phyloP scores from a whole-genome alignment of 2,329 filamentous ascomycete genomes.

The Botrytis paeoniae region DNA sequence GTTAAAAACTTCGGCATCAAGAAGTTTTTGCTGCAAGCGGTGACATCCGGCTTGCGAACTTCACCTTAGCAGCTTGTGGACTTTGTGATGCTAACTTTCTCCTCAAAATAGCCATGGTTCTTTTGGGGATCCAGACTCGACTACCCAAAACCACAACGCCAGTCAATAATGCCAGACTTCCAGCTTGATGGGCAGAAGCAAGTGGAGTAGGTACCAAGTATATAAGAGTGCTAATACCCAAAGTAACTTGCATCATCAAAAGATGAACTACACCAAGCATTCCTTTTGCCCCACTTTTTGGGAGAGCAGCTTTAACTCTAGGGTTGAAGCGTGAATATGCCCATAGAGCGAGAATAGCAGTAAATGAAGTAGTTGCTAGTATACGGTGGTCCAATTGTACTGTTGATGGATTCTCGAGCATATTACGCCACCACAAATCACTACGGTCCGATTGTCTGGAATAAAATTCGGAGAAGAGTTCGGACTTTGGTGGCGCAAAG shows the following conservation, averaged over 20 bases:
- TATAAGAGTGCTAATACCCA: slow-evolving; percentile 87
- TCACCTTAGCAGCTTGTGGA: slow-evolving; percentile 19
- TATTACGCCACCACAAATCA: slow-evolving; percentile 95
- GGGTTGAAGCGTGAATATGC: slow-evolving; percentile 71
- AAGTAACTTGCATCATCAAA: slow-evolving; percentile 73
- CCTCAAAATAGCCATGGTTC: slow-evolving; percentile 59
- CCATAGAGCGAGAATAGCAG: slow-evolving; percentile 73
- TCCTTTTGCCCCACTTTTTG: slow-evolving; percentile 62
- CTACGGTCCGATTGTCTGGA: slow-evolving; percentile 71
- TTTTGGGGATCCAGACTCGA: slow-evolving; percentile 69
- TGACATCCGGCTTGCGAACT: not conserved
- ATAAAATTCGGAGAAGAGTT: slow-evolving; percentile 86
- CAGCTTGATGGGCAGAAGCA: slow-evolving; percentile 89
- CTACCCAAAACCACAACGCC: slow-evolving; percentile 77
- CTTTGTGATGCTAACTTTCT: slow-evolving; percentile 22
- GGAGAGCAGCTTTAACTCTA: slow-evolving; percentile 54
- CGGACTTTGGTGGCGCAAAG: slow-evolving; percentile 73
- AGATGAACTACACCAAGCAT: slow-evolving; percentile 80
- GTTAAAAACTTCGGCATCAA: not conserved
- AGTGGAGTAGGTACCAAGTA: slow-evolving; percentile 90
- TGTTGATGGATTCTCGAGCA: slow-evolving; percentile 92
- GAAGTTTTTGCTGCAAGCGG: not conserved
- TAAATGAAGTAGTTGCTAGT: slow-evolving; percentile 85
- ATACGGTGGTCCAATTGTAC: slow-evolving; percentile 96
- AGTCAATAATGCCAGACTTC: slow-evolving; percentile 78